Percentiles rank a stretch among this genome's conserved stretches.
Evolutionary conservation across 2,329 filamentous ascomycete genomes (phyloP).

Genomic region (Epichloe coenophiala): DNA sequence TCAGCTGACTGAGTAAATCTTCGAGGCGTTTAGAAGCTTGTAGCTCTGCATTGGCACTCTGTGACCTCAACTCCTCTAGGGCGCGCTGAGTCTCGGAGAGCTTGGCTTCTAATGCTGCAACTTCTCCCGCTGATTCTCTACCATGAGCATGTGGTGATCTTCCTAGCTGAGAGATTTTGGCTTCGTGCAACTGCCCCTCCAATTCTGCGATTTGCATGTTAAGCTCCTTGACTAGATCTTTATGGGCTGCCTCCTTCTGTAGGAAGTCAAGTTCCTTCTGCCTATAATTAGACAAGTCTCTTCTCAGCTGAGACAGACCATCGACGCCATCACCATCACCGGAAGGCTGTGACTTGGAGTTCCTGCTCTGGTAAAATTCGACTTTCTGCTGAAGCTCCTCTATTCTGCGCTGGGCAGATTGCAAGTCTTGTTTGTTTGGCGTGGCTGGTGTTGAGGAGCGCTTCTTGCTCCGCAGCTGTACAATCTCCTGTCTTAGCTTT

Average conservation of each 20-base stretch:
- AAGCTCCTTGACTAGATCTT: conserved; percentile 46
- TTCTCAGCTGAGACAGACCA: conserved; percentile 47
- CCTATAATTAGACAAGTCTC: conserved; percentile 49
- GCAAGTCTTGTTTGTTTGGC: conserved; percentile 38
- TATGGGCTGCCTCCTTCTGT: conserved; percentile 52
- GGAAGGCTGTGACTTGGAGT: conserved; percentile 20
- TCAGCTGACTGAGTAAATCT: conserved; percentile 40
- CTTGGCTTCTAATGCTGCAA: conserved; percentile 45
- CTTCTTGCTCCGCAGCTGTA: conserved; percentile 33
- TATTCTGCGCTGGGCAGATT: conserved; percentile 47
- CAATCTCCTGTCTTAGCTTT: conserved; percentile 41
- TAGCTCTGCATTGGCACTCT: conserved; percentile 37
- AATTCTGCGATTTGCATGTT: conserved; percentile 53
- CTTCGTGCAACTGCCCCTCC: conserved; percentile 54
- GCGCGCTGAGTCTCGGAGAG: conserved; percentile 46
- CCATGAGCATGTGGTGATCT: conserved; percentile 31
- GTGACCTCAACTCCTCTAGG: conserved; percentile 38
- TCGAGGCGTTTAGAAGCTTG: conserved; percentile 26
- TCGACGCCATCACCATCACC: conserved; percentile 28
- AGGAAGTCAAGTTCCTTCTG: conserved; percentile 51
- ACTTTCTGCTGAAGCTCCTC: conserved; percentile 51
- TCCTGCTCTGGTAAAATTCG: conserved; percentile 36
- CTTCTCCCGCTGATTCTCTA: conserved; percentile 43
- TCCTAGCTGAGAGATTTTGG: conserved; percentile 38
- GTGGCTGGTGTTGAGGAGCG: conserved; percentile 30